Percentiles rank a stretch among this genome's conserved stretches.
These are phyloP conservation scores for Fraxinus excelsior DNA, from an alignment of 257 asterid species.

Conservation along the genomic window DNA sequence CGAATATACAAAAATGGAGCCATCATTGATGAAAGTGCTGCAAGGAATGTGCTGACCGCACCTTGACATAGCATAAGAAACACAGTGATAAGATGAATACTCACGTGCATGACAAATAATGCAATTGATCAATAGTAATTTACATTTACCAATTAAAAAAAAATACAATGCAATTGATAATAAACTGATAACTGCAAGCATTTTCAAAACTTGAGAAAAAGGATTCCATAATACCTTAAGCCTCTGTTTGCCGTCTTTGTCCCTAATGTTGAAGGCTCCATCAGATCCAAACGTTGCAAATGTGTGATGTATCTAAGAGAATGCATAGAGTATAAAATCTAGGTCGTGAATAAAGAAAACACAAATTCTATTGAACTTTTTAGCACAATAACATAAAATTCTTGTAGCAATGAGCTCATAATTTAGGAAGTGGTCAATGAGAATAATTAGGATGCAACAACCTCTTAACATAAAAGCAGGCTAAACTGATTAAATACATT, in stretches of 20 bases:
- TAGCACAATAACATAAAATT: neutral
- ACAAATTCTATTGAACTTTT: neutral
- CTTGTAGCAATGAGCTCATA: neutral
- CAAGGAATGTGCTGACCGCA: constrained; percentile 87
- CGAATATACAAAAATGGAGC: constrained; percentile 81
- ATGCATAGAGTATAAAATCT: constrained; percentile 13
- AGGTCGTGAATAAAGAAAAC: neutral
- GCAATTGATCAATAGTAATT: neutral
- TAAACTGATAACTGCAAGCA: constrained; percentile 11
- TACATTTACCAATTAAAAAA: no score
- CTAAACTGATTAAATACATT: neutral
- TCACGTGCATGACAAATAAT: neutral
- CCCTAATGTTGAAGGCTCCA: constrained; percentile 95
- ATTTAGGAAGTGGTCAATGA: neutral
- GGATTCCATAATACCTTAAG: constrained; percentile 60
- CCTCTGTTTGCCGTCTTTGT: constrained; percentile 93
- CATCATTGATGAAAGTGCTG: constrained; percentile 83
- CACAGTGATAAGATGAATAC: neutral
- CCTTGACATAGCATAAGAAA: constrained; percentile 63
- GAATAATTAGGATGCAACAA: neutral
- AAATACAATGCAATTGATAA: neutral
- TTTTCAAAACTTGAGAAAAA: constrained; percentile 7
- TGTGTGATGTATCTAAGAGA: constrained; percentile 74
- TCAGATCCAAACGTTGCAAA: constrained; percentile 96
- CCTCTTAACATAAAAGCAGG: neutral